Percentiles rank a stretch among this genome's conserved stretches.
These are phyloP conservation scores for Ustilago tritici DNA, from an alignment of 1,284 basidiomycete species.

Conservation along the genomic window DNA sequence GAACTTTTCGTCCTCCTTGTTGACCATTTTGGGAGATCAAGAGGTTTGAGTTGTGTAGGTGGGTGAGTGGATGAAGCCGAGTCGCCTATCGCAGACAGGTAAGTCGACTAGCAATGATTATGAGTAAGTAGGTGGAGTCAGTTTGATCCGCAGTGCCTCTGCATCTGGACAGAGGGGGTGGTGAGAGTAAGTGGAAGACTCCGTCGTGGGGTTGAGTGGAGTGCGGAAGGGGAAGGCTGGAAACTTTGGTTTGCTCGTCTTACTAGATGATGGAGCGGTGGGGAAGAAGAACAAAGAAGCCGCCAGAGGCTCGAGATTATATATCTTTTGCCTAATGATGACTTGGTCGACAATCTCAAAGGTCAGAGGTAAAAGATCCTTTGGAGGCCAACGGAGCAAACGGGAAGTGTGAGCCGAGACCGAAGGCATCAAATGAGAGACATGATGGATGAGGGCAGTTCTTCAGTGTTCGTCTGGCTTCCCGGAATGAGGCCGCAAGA, in stretches of 20 bases:
- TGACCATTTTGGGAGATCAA: slow-evolving; percentile 29
- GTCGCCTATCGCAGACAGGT: slow-evolving; percentile 48
- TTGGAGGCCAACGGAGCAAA: slow-evolving; percentile 12
- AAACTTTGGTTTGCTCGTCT: slow-evolving; percentile 3
- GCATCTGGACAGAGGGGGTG: not conserved
- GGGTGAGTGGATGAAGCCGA: not conserved
- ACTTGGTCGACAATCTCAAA: not conserved
- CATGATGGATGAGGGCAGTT: slow-evolving; percentile 10
- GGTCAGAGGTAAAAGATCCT: not conserved
- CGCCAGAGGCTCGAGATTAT: slow-evolving; percentile 39
- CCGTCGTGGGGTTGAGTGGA: not conserved
- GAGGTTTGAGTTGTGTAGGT: not conserved
- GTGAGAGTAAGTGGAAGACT: not conserved
- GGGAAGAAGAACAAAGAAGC: slow-evolving; percentile 37
- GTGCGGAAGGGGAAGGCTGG: not conserved
- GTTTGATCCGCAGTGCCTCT: not conserved
- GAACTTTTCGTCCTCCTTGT: slow-evolving; percentile 43
- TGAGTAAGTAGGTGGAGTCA: not conserved
- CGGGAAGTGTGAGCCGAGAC: slow-evolving; percentile 30
- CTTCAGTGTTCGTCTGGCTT: slow-evolving; percentile 2
- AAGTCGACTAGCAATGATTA: slow-evolving; percentile 22
- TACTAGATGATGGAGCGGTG: slow-evolving; percentile 11
- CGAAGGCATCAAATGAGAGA: slow-evolving; percentile 24
- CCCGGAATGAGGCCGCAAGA: not conserved
- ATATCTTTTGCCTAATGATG: slow-evolving; percentile 25